Conservation (phyloP, 306 rosid species). For the Hippophae gyantsensis region DNA sequence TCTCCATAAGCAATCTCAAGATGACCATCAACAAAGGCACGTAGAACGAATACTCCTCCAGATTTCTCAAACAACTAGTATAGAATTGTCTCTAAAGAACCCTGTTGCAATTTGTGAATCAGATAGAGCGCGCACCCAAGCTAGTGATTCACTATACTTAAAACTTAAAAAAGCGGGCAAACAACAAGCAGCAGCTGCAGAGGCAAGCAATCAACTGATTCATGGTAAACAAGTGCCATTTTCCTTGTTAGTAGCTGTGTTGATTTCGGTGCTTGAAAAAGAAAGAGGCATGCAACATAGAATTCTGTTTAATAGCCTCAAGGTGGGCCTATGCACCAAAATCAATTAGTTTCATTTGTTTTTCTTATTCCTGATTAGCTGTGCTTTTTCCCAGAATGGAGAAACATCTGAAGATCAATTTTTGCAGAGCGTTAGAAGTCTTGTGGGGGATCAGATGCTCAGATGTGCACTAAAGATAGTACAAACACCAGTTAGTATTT, state of each 20-base stretch:
- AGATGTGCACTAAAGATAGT: conserved; percentile 57
- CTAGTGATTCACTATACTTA: conserved; percentile 58
- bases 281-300: conserved; percentile 78
- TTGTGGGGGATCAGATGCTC: conserved; percentile 90
- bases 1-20: conserved; percentile 48
- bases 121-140: conserved; percentile 38
- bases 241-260: conserved; percentile 61
- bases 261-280: conserved; percentile 70
- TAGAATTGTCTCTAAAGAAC: conserved; percentile 41
- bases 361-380: conserved; percentile 43
- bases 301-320: conserved; percentile 56
- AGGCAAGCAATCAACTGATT: conserved; percentile 44
- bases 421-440: conserved; percentile 60
- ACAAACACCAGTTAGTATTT: conserved; percentile 50
- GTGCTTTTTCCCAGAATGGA: too few species aligned
- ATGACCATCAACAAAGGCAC: conserved; percentile 37
- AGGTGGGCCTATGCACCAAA: conserved; percentile 38
- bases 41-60: conserved; percentile 37
- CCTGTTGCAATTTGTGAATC: conserved; percentile 35
- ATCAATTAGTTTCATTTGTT: conserved; percentile 18
- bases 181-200: conserved; percentile 72
- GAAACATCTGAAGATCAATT: conserved; percentile 78
- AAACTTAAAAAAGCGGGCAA: conserved; percentile 85
- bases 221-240: conserved; percentile 70
- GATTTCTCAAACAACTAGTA: conserved; percentile 39